Conservation (phyloP, 305 asterid genomes). For the Fraxinus dipetala region DNA sequence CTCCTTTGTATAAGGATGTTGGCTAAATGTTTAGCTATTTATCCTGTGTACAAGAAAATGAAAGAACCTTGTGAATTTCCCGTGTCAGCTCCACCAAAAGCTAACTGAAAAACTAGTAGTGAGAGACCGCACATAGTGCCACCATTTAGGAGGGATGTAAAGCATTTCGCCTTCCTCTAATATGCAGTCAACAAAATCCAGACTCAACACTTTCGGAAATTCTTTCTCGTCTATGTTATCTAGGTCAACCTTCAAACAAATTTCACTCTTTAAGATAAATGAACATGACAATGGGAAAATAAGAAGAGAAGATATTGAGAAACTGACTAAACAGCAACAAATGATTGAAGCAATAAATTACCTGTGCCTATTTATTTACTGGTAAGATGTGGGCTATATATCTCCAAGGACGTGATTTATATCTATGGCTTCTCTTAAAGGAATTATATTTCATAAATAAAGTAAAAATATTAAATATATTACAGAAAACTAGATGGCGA, state of each 20-base stretch:
- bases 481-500: not conserved
- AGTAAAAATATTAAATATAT: not conserved
- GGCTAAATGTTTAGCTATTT: not conserved
- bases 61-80: slow-evolving; percentile 26
- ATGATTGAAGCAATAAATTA: not conserved
- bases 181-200: slow-evolving; percentile 83
- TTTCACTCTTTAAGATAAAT: not conserved
- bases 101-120: slow-evolving; percentile 91
- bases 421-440: not conserved
- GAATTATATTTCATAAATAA: not conserved
- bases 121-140: slow-evolving; percentile 93
- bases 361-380: not conserved
- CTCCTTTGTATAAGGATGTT: not conserved
- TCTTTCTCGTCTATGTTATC: slow-evolving; percentile 63
- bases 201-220: slow-evolving; percentile 55
- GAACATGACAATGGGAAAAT: not conserved
- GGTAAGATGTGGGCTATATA: not conserved
- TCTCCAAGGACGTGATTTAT: not conserved
- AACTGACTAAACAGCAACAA: not conserved
- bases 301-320: not conserved
- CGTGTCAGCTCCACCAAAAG: slow-evolving; percentile 80
- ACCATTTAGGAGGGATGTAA: slow-evolving; percentile 99
- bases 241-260: slow-evolving; percentile 73
- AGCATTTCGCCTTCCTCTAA: slow-evolving; percentile 98
- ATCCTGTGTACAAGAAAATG: not conserved